A percentile compares a stretch with the other conserved stretches of the same genome.
These are phyloP conservation scores for Exophiala phaeomuriformis DNA, from an alignment of 2,329 filamentous ascomycete genomes.

Conservation along the genomic window DNA sequence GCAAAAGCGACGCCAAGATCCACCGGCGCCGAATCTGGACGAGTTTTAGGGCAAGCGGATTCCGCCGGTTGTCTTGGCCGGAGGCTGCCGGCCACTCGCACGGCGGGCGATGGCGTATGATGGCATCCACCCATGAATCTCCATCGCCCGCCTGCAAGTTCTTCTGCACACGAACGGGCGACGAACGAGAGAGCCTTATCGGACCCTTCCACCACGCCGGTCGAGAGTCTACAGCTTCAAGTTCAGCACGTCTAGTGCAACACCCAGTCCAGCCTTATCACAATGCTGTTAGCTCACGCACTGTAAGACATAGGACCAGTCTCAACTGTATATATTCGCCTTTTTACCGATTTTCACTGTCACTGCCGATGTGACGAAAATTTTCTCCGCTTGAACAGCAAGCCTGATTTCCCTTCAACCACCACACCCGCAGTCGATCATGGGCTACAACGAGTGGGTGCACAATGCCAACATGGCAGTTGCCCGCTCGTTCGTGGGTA, in stretches of 20 bases:
- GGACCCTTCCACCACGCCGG: not conserved
- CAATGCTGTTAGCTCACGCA: not conserved
- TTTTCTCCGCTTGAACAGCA: not conserved
- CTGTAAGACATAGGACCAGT: not conserved
- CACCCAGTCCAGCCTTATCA: not conserved
- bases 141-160: not conserved
- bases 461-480: conserved; percentile 50
- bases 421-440: not conserved
- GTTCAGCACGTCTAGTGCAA: not conserved
- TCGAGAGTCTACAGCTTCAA: not conserved
- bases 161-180: not conserved
- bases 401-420: not conserved
- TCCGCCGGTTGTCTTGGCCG: conserved; percentile 1
- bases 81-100: not conserved
- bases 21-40: not conserved
- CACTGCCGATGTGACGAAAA: not conserved
- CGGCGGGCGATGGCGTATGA: not conserved
- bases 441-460: conserved; percentile 30
- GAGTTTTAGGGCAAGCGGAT: not conserved
- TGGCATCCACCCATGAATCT: not conserved
- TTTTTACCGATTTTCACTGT: not conserved
- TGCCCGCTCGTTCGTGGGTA: conserved; percentile 59
- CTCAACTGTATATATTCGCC: not conserved
- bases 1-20: not conserved
- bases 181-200: not conserved